phyloP scores from a whole-genome alignment of 345 rosid species.

The Rhizophora mangle region DNA sequence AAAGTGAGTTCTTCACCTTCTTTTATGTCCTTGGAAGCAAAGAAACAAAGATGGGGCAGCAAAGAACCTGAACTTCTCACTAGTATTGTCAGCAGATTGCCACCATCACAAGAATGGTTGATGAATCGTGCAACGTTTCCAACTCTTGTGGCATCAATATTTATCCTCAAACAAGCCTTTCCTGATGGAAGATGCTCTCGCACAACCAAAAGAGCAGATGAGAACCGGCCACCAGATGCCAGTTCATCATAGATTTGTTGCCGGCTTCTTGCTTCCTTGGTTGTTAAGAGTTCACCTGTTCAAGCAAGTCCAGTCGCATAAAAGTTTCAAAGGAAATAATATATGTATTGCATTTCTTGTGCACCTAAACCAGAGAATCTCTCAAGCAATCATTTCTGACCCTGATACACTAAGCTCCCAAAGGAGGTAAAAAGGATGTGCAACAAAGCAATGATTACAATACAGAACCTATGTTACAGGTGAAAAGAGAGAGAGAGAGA shows the following conservation, averaged over 20 bases:
- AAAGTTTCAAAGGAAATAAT: slow-evolving; percentile 1
- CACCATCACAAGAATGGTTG: slow-evolving; percentile 92
- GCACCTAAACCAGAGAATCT: neutral
- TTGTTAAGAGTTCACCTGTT: slow-evolving; percentile 74
- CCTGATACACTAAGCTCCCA: neutral
- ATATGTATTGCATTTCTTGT: neutral
- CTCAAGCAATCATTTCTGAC: neutral
- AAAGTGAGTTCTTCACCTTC: slow-evolving; percentile 67
- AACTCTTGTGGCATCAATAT: slow-evolving; percentile 71
- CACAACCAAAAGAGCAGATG: slow-evolving; percentile 75
- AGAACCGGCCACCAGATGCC: slow-evolving; percentile 34
- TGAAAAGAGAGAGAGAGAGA: no score
- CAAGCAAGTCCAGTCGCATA: slow-evolving; percentile 11
- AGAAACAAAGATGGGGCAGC: slow-evolving; percentile 76
- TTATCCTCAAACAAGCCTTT: slow-evolving; percentile 76
- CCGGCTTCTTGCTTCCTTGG: slow-evolving; percentile 64
- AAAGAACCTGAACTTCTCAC: slow-evolving; percentile 61
- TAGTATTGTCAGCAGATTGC: slow-evolving; percentile 56
- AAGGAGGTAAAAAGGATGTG: no score
- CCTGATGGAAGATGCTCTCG: slow-evolving; percentile 91
- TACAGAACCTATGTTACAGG: no score
- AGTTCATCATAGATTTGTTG: slow-evolving; percentile 64
- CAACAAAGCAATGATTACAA: no score
- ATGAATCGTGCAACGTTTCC: slow-evolving; percentile 81
- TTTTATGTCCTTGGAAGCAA: slow-evolving; percentile 63